Evolutionary conservation across 192 early-diverging fungal species (phyloP).

Genomic region (Dimargaris xerosporica): DNA sequence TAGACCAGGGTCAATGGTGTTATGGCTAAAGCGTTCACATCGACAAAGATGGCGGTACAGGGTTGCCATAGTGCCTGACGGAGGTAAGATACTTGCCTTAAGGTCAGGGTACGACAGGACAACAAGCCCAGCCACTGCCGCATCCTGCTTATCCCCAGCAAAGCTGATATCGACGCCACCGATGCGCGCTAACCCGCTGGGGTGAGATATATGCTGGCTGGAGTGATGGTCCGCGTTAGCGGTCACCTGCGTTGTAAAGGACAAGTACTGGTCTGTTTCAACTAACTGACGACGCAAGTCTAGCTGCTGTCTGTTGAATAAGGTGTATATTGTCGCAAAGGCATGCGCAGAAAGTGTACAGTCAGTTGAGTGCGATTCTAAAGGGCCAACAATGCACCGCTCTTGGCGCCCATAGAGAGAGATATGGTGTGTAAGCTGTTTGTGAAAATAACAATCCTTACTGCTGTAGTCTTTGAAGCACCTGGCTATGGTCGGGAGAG

Average conservation of each 20-base stretch:
- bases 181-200: slow-evolving; percentile 35
- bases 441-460: neutral
- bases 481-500: neutral
- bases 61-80: too few relatives aligned
- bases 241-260: neutral
- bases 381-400: too few relatives aligned
- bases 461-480: neutral
- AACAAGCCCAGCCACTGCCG: slow-evolving; percentile 58
- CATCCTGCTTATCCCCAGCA: slow-evolving; percentile 27
- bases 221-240: neutral
- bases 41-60: too few relatives aligned
- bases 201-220: slow-evolving; percentile 6
- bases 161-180: slow-evolving; percentile 73
- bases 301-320: slow-evolving; percentile 21
- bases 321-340: slow-evolving; percentile 13
- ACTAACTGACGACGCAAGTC: slow-evolving; percentile 9
- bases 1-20: neutral
- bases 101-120: slow-evolving; percentile 29
- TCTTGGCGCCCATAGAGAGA: neutral
- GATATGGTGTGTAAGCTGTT: neutral
- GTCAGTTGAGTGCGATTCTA: too few relatives aligned
- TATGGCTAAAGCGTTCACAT: slow-evolving; percentile 10
- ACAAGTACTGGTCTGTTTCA: slow-evolving; percentile 16
- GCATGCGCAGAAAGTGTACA: neutral
- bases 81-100: neutral